Percentiles rank a stretch among this genome's conserved stretches.
These are phyloP conservation scores for Rhynchospora tenuis DNA, from an alignment of 176 grass and related monocot species.

Conservation along the genomic window DNA sequence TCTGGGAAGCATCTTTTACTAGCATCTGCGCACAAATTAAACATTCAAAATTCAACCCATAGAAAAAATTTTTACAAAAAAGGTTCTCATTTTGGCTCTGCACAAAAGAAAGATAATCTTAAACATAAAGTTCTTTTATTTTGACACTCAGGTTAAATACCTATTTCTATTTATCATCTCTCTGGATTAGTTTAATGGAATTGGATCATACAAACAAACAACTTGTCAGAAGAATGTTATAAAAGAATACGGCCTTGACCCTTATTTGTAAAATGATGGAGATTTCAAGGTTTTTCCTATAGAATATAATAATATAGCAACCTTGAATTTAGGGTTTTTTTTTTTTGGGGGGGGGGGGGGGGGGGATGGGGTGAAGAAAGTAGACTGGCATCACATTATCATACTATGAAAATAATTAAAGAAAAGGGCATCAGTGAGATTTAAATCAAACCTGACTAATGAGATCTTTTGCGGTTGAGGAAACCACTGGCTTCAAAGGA, in stretches of 20 bases:
- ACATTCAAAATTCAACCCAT: not conserved
- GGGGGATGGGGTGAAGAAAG: not conserved
- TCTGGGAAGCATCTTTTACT: conserved; percentile 47
- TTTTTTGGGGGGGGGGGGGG: too few relatives aligned
- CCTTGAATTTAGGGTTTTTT: not conserved
- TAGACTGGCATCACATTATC: not conserved
- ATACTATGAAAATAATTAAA: not conserved
- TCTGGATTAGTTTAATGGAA: not conserved
- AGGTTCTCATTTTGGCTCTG: not conserved
- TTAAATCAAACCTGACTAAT: conserved; percentile 57
- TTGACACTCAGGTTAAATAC: not conserved
- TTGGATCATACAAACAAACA: not conserved
- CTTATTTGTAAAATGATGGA: not conserved
- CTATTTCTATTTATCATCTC: not conserved
- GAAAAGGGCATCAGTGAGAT: not conserved
- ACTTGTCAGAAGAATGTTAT: not conserved
- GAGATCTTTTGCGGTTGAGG: conserved; percentile 61
- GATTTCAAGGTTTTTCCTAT: not conserved
- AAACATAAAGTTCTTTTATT: too few relatives aligned
- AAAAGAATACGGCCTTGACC: not conserved
- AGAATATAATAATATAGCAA: not conserved
- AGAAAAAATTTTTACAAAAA: not conserved
- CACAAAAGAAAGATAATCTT: too few relatives aligned
- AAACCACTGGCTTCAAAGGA: conserved; percentile 71
- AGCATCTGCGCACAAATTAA: conserved; percentile 62